Evolutionary conservation across 805 yeast genomes (phyloP).

Genomic region (Priceomyces fermenticarens): DNA sequence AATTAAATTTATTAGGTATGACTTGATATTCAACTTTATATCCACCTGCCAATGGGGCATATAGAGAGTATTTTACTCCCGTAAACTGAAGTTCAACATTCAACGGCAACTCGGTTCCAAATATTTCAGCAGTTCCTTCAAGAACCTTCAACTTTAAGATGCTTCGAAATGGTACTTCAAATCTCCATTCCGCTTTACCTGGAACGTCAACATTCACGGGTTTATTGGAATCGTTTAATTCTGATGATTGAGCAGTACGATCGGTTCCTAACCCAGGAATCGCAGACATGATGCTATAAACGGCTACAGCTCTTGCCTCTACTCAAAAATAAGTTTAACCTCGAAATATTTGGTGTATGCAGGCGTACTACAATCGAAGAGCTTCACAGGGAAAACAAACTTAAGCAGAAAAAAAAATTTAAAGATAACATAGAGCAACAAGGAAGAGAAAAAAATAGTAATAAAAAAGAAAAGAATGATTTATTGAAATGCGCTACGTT

Average conservation of each 20-base stretch:
- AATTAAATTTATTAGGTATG: slow-evolving; percentile 20
- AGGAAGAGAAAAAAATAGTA: no score
- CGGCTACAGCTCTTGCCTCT: no score
- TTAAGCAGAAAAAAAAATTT: no score
- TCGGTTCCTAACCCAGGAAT: slow-evolving; percentile 12
- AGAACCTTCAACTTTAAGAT: slow-evolving; percentile 48
- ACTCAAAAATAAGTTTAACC: no score
- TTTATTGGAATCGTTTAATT: slow-evolving; percentile 3
- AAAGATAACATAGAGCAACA: no score
- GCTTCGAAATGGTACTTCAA: slow-evolving; percentile 59
- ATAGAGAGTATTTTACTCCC: slow-evolving; percentile 38
- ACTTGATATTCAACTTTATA: slow-evolving; percentile 49
- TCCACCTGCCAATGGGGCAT: slow-evolving; percentile 55
- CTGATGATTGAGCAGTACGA: slow-evolving; percentile 1
- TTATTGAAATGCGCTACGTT: no score
- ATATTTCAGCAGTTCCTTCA: slow-evolving; percentile 81
- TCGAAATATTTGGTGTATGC: no score
- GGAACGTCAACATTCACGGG: slow-evolving; percentile 23
- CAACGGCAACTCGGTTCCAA: slow-evolving; percentile 87
- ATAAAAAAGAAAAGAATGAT: no score
- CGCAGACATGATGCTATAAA: slow-evolving; percentile 6
- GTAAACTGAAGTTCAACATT: slow-evolving; percentile 48
- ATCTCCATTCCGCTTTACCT: slow-evolving; percentile 67
- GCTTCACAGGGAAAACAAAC: no score
- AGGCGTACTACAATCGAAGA: no score